phyloP scores from a whole-genome alignment of 73 alveolate genomes.

The Paramecium octaurelia region DNA sequence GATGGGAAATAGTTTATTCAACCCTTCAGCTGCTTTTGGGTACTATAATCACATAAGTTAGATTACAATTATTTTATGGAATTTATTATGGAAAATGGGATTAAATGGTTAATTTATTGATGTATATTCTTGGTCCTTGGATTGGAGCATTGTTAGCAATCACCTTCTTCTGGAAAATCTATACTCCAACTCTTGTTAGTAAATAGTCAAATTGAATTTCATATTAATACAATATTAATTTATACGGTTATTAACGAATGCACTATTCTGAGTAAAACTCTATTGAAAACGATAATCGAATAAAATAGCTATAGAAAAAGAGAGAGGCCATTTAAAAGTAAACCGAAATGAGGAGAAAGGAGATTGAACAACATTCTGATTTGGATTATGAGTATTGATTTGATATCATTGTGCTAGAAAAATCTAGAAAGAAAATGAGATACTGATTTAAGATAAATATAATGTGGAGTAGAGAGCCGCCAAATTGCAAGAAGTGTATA shows the following conservation, averaged over 20 bases:
- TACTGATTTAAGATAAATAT: neutral
- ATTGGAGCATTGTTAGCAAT: constrained; percentile 18
- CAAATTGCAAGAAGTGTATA: neutral
- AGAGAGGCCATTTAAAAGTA: neutral
- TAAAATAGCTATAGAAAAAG: neutral
- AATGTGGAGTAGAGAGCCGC: constrained; percentile 16
- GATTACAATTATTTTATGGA: constrained; percentile 24
- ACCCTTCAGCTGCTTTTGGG: constrained; percentile 51
- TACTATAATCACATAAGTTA: neutral
- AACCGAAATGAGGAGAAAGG: neutral
- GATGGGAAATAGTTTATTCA: constrained; percentile 21
- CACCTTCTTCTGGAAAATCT: constrained; percentile 8
- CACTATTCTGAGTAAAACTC: neutral
- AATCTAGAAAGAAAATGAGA: neutral
- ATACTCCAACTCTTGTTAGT: neutral
- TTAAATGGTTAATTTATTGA: constrained; percentile 14
- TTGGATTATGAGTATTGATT: neutral
- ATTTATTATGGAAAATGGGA: constrained; percentile 49
- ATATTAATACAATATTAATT: neutral
- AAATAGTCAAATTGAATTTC: neutral
- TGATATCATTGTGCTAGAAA: neutral
- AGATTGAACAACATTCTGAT: neutral
- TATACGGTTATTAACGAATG: constrained; percentile 6
- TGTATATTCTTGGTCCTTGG: constrained; percentile 39
- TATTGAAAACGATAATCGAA: neutral